These are phyloP conservation scores for Solanum pimpinellifolium DNA, from an alignment of 257 asterid genomes.

Conservation along the genomic window DNA sequence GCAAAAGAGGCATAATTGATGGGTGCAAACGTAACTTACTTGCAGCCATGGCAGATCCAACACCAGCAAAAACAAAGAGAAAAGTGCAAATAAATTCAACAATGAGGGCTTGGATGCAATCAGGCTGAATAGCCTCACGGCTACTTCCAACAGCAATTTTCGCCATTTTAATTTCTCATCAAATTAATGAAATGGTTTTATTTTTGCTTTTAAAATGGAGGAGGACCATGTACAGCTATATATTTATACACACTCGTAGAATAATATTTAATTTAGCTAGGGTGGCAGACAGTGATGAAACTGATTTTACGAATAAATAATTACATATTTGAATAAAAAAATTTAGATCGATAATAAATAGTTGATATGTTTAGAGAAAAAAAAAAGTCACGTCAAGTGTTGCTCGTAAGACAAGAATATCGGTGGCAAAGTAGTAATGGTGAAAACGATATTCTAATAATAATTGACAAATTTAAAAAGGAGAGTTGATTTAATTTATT, in stretches of 20 bases:
- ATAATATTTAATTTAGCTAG: not conserved
- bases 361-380: too few species aligned
- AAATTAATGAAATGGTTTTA: not conserved
- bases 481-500: not conserved
- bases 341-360: not conserved
- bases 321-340: not conserved
- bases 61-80: slow-evolving; percentile 76
- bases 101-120: slow-evolving; percentile 70
- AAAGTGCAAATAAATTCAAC: slow-evolving; percentile 81
- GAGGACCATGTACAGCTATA: not conserved
- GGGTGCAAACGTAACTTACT: slow-evolving; percentile 18
- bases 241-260: not conserved
- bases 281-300: not conserved
- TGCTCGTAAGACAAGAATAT: not conserved
- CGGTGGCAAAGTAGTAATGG: not conserved
- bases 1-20: not conserved
- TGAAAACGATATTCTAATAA: not conserved
- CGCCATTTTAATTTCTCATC: slow-evolving; percentile 27
- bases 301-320: not conserved
- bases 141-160: slow-evolving; percentile 58
- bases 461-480: not conserved
- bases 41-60: slow-evolving; percentile 87
- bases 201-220: not conserved
- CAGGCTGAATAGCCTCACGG: slow-evolving; percentile 54
- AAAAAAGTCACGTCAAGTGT: not conserved